Base-by-base conservation (phyloP, 2,329 filamentous ascomycete genomes). In the Penicillium sp. region DNA sequence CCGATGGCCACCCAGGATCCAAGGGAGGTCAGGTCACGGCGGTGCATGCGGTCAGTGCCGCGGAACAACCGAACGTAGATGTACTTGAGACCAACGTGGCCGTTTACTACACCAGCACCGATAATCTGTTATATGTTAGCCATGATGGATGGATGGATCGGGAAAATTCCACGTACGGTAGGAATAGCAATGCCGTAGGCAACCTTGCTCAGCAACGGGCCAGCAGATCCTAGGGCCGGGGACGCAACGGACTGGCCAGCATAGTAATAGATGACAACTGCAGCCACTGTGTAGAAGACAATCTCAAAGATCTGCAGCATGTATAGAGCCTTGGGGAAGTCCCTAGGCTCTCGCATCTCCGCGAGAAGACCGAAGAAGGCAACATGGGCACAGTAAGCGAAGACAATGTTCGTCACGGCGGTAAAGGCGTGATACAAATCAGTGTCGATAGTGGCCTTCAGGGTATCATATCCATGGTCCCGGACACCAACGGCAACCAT, bases 301-400 rank as follows among this genome's bases (percentile, higher is more conserved):
- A 81, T 81, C 53, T 84, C 81, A 45, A 75, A 73, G 20, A 73
- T 70, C 64, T 86, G 82, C 20, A 86, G 76, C 47, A 83, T 65
- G 60, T 76, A 74, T 49, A 89, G 78, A 3, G 83, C 78, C 66
- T 84, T 84, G 40, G 77, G 74, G 64, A 81, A 86, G 52, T 83
- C 78, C 38, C 72, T 67, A 3, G 83, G 82, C 29, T 81, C 71
- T 58, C 79, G 76, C 69, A 88, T 78, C 65, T 88, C 84, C 40
- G 77, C 75, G 53, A 84, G 80, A 63, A 87, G 80, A 60, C 74
- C 76, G 67, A 86, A 86, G 72, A 86, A 87, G 54, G 81, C 82
- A n/a, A 84, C 80, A 60, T 86, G 82, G 13, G 81, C 82, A 68
- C 81, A 75, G 71, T 85, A 89, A 40, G 86, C 84, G 52, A 89